Evolutionary conservation across 2,329 filamentous ascomycete species (phyloP).

Genomic region (Claviceps lovelessii): DNA sequence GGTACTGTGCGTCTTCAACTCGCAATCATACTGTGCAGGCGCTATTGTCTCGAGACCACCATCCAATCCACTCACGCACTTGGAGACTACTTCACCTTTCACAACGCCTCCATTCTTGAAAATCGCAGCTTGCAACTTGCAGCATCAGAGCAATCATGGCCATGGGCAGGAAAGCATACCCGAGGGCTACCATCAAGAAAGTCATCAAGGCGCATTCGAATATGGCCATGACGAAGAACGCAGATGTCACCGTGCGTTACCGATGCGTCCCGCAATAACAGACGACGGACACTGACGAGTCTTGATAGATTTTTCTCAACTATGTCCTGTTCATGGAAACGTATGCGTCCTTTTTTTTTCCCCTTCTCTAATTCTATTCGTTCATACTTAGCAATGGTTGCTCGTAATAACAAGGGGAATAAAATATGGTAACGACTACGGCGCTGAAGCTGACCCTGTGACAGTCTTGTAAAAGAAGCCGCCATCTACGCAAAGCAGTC

Average conservation of each 20-base stretch:
- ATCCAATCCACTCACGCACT: background rate
- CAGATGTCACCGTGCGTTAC: slow-evolving; percentile 58
- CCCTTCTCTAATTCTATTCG: background rate
- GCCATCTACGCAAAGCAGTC: slow-evolving; percentile 60
- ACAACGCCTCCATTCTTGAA: background rate
- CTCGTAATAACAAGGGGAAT: background rate
- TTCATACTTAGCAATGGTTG: background rate
- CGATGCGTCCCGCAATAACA: slow-evolving; percentile 9
- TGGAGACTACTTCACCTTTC: too few species aligned
- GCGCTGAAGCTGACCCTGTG: background rate
- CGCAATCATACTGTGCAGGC: background rate
- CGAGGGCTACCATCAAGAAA: slow-evolving; percentile 71
- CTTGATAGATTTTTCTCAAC: slow-evolving; percentile 64
- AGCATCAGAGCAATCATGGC: slow-evolving; percentile 14
- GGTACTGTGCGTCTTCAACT: background rate
- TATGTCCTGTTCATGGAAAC: slow-evolving; percentile 69
- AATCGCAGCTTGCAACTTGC: background rate
- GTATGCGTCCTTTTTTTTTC: slow-evolving; percentile 20
- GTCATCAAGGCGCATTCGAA: slow-evolving; percentile 82
- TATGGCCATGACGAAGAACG: slow-evolving; percentile 67
- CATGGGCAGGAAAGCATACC: slow-evolving; percentile 59
- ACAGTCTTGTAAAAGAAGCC: slow-evolving; percentile 65
- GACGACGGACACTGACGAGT: slow-evolving; percentile 11
- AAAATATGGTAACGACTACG: background rate
- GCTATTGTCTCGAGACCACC: too few species aligned